These are phyloP conservation scores for Aurinia saxatilis DNA, from an alignment of 345 rosid species.

Conservation along the genomic window DNA sequence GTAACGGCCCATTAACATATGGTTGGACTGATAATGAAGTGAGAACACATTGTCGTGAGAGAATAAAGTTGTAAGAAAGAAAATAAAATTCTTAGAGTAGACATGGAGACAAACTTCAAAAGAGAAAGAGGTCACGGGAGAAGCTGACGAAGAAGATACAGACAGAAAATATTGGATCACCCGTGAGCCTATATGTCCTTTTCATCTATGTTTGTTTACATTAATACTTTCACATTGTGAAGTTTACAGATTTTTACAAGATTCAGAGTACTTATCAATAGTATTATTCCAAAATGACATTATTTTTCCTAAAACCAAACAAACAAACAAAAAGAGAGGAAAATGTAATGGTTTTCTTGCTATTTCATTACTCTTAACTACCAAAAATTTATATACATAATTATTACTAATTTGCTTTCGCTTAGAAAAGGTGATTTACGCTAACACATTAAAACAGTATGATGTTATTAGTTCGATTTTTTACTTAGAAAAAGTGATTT, in stretches of 20 bases:
- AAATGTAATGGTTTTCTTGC: too few species aligned
- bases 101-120: conserved; percentile 6
- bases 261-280: not conserved
- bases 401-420: too few species aligned
- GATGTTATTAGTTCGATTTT: too few species aligned
- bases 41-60: conserved; percentile 14
- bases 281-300: not conserved
- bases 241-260: not conserved
- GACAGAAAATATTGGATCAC: conserved; percentile 13
- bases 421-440: too few species aligned
- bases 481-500: too few species aligned
- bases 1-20: not conserved
- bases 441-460: too few species aligned
- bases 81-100: not conserved
- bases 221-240: not conserved
- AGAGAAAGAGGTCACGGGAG: conserved; percentile 22
- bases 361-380: too few species aligned
- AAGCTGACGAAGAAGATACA: conserved; percentile 24
- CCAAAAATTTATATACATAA: too few species aligned
- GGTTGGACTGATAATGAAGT: not conserved
- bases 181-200: conserved; percentile 19
- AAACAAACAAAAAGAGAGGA: not conserved
- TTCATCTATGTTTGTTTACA: not conserved
- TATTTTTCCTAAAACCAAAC: not conserved
- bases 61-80: not conserved